These are phyloP conservation scores for Mycena floridula DNA, from an alignment of 768 basidiomycete species.

Conservation along the genomic window DNA sequence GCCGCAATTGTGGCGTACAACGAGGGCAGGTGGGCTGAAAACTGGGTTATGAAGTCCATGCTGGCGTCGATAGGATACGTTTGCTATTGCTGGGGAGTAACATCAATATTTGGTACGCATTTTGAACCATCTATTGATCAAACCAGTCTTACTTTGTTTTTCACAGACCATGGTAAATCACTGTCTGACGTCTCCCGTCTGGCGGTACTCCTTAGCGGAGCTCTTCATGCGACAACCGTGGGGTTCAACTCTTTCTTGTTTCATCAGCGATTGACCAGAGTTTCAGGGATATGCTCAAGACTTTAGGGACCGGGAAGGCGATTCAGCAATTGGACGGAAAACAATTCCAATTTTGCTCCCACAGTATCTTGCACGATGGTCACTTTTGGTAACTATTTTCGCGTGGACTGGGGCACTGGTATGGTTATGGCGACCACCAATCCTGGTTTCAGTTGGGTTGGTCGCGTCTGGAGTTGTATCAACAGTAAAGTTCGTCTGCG, in stretches of 20 bases:
- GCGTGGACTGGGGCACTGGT: conserved; percentile 11
- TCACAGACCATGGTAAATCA: conserved; percentile 10
- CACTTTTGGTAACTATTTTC: conserved; percentile 8
- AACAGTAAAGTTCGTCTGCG: conserved; percentile 8
- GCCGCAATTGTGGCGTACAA: conserved; percentile 16
- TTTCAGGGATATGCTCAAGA: conserved; percentile 17
- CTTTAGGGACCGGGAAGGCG: conserved; percentile 15
- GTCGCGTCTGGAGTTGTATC: conserved; percentile 4
- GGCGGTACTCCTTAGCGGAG: conserved; percentile 23
- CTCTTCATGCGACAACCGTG: conserved; percentile 30
- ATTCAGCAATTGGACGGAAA: conserved; percentile 15
- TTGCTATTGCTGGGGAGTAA: conserved; percentile 18
- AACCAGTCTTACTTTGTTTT: neutral
- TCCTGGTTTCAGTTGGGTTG: conserved; percentile 2
- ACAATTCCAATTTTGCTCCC: conserved; percentile 16
- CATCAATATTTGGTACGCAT: conserved; percentile 13
- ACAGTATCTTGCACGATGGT: conserved; percentile 14
- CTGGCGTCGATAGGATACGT: conserved; percentile 14
- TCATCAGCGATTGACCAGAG: neutral
- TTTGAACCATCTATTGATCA: neutral
- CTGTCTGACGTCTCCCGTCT: conserved; percentile 9
- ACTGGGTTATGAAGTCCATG: conserved; percentile 14
- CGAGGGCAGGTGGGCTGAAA: conserved; percentile 9
- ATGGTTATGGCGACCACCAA: conserved; percentile 12
- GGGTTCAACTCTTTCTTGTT: conserved; percentile 14